phyloP scores from a whole-genome alignment of 2,329 filamentous ascomycete genomes.

The Aspergillus fischeri region DNA sequence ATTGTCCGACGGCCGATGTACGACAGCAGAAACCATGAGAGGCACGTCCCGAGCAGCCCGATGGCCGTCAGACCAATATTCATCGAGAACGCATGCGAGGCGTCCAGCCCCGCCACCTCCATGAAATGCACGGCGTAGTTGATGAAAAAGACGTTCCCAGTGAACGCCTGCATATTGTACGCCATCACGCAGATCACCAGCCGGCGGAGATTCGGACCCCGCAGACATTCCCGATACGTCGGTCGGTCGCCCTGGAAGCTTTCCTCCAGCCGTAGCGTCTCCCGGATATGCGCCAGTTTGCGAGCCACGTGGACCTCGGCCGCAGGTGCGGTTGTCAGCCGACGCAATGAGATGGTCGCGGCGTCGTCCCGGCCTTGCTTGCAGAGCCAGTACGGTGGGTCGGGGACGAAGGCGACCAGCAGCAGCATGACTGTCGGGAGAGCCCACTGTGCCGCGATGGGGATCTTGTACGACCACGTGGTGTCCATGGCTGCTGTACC shows the following conservation, averaged over 20 bases:
- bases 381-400: conserved; percentile 25
- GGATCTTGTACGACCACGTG: conserved; percentile 21
- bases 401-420: conserved; percentile 19
- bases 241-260: conserved; percentile 12
- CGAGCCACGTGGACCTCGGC: conserved; percentile 13
- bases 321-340: conserved; percentile 11
- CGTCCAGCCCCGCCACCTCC: conserved; percentile 27
- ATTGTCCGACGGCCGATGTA: conserved; percentile 38
- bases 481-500: conserved; percentile 15
- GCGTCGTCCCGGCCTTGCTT: conserved; percentile 18
- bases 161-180: conserved; percentile 28
- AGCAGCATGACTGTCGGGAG: conserved; percentile 20
- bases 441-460: conserved; percentile 24
- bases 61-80: conserved; percentile 40
- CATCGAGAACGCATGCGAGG: conserved; percentile 28
- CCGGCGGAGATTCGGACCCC: conserved; percentile 24
- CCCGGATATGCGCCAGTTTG: conserved; percentile 25
- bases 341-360: conserved; percentile 13
- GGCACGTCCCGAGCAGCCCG: conserved; percentile 39
- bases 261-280: conserved; percentile 24
- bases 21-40: conserved; percentile 40
- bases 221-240: conserved; percentile 24
- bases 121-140: conserved; percentile 33
- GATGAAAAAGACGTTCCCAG: conserved; percentile 25
- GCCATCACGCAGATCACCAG: conserved; percentile 23